Evolutionary conservation across 345 rosid genomes (phyloP), one percentile per base, ranked within the genome.

Genomic region (Euphorbia peplus): DNA sequence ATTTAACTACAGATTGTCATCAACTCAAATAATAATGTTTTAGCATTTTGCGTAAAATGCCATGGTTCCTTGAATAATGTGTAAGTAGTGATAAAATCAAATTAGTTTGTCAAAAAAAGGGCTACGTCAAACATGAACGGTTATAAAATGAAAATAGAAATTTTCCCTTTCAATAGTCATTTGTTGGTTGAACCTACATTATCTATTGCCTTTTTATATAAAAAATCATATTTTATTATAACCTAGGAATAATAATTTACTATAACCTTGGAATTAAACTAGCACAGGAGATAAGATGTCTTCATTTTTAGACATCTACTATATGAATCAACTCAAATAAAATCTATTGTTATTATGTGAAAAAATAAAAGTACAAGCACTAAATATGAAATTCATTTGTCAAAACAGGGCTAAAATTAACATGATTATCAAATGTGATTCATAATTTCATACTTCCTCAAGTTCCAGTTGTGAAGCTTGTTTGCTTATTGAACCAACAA

Each of bases 361-460:
- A 12, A 57, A 57, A 18, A 35, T 3, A 56, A 13, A 47, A 16
- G 9, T 11, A 4, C 32, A 22, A 44, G 55, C 6, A 24, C 41
- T 46, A 65, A 28, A 16, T 68, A 8, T 14, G 56, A 25, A 54
- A 64, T 32, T 42, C 53, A 54, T 60, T 57, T 41, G 64, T 44
- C 30, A n/a, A 72, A 8, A 13, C 48, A 41, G 50, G 52, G 52
- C 22, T 13, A 4, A 57, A n/a, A 37, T 48, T 53, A 48, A 60
- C 46, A 18, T 46, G 58, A 71, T 50, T 26, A 73, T 61, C 15
- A 32, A 64, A 72, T 28, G 18, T 29, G 30, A 41, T 30, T 57
- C 78, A 76, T 85, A 93, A 93, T 80, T 30, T 57, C 78, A 76
- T 85, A 93, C 96, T 80, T 93, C 93, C 57, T 85, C 85, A 44